Evolutionary conservation across 257 asterid genomes (phyloP).

Genomic region (Lantana camara): DNA sequence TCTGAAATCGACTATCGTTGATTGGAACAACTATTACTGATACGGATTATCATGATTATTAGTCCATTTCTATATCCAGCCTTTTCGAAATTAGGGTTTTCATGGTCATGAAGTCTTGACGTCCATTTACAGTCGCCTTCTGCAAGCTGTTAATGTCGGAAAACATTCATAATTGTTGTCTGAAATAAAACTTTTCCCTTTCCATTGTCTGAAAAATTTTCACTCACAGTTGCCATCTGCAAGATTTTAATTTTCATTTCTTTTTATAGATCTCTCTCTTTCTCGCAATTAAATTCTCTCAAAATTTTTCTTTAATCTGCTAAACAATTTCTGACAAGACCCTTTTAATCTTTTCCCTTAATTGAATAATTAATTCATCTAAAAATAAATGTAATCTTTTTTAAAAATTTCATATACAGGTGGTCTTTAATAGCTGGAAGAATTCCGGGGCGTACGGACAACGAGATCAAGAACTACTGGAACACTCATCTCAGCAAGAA

Average conservation of each 20-base stretch:
- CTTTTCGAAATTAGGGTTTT: background rate
- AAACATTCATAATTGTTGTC: background rate
- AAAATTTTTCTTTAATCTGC: background rate
- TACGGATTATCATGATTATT: background rate
- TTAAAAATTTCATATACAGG: constrained; percentile 32
- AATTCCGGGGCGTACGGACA: constrained; percentile 74
- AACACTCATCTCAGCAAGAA: constrained; percentile 71
- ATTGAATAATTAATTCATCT: too few relatives aligned
- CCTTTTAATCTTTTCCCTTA: background rate
- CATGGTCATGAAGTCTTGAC: background rate
- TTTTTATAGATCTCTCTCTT: background rate
- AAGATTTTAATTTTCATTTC: background rate
- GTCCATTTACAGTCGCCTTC: background rate
- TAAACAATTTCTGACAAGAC: background rate
- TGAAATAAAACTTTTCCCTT: background rate
- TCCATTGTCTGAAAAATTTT: background rate
- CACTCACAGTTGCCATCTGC: too few relatives aligned
- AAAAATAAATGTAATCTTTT: too few relatives aligned
- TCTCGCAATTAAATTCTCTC: background rate
- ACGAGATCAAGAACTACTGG: constrained; percentile 78
- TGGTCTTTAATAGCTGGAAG: constrained; percentile 87
- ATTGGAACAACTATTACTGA: too few relatives aligned
- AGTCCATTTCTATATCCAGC: background rate
- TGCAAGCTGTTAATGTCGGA: background rate
- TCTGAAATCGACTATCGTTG: too few relatives aligned